phyloP scores from a whole-genome alignment of 2,329 filamentous ascomycete species.

The Penicillium psychrosexuale region DNA sequence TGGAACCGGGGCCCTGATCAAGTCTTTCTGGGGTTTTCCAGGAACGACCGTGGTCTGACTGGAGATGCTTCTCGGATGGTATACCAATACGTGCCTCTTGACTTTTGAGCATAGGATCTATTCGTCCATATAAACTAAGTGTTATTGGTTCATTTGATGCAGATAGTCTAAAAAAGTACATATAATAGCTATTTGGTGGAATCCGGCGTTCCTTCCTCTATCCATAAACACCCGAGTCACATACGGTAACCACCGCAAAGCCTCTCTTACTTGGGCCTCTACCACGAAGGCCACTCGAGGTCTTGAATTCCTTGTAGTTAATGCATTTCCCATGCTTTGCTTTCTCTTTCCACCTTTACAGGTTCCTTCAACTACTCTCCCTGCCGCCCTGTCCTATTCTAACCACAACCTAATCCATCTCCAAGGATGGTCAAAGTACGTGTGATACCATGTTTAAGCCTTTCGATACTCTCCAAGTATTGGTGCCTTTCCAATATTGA shows the following conservation, averaged over 20 bases:
- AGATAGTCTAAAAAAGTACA: background rate
- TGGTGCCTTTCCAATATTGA: too few species aligned
- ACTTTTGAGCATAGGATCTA: background rate
- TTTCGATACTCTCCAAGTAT: too few species aligned
- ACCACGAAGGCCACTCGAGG: too few species aligned
- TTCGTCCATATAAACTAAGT: background rate
- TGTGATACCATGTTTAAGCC: too few species aligned
- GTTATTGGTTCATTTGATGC: background rate
- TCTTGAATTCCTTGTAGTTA: too few species aligned
- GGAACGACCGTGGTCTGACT: slow-evolving; percentile 18
- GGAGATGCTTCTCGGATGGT: slow-evolving; percentile 19
- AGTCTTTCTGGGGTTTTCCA: slow-evolving; percentile 22
- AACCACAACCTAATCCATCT: too few species aligned
- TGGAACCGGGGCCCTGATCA: slow-evolving; percentile 22
- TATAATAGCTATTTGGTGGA: background rate
- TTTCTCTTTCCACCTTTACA: too few species aligned
- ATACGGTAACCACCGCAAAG: background rate
- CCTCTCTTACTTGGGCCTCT: too few species aligned
- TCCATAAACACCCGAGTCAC: background rate
- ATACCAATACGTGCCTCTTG: slow-evolving; percentile 24
- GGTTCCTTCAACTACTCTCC: too few species aligned
- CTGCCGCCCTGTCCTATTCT: too few species aligned
- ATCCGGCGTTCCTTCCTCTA: background rate
- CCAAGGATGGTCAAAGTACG: too few species aligned
- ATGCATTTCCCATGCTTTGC: too few species aligned